Evolutionary conservation across 2,329 filamentous ascomycete species (phyloP).

Genomic region (Aspergillus novofumigatus): DNA sequence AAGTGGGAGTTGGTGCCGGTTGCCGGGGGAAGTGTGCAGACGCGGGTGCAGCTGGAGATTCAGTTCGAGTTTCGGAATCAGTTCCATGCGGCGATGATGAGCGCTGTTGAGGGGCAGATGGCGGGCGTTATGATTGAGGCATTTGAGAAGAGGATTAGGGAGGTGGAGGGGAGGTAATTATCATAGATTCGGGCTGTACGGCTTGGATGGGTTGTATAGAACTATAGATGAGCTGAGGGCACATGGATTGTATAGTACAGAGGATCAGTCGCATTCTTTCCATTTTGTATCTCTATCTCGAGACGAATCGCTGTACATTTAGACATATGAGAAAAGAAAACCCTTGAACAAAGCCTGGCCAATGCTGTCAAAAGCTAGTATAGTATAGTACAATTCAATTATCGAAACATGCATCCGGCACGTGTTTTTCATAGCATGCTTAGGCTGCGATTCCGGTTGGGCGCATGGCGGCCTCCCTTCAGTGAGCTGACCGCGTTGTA

Average conservation of each 20-base stretch:
- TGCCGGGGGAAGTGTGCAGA: constrained; percentile 44
- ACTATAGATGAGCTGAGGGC: neutral
- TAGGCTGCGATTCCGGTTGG: constrained; percentile 21
- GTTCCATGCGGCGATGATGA: constrained; percentile 77
- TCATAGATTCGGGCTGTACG: neutral
- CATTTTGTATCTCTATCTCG: constrained; percentile 6
- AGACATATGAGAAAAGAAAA: constrained; percentile 10
- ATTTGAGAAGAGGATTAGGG: constrained; percentile 75
- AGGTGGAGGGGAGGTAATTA: constrained; percentile 42
- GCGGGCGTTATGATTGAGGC: constrained; percentile 87
- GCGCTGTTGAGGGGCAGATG: constrained; percentile 76
- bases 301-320: constrained; percentile 20
- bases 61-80: constrained; percentile 84
- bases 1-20: constrained; percentile 41
- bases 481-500: constrained; percentile 31
- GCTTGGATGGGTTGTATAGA: neutral
- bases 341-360: constrained; percentile 11
- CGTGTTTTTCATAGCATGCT: constrained; percentile 20
- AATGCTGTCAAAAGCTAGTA: neutral
- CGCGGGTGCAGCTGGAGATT: constrained; percentile 71
- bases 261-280: constrained; percentile 15
- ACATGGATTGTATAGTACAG: constrained; percentile 24
- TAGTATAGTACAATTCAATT: constrained; percentile 28
- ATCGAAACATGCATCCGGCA: constrained; percentile 13
- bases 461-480: constrained; percentile 18